Evolutionary conservation across 495 filamentous ascomycete genomes (phyloP).

Genomic region (Chaetomium cochliodes): DNA sequence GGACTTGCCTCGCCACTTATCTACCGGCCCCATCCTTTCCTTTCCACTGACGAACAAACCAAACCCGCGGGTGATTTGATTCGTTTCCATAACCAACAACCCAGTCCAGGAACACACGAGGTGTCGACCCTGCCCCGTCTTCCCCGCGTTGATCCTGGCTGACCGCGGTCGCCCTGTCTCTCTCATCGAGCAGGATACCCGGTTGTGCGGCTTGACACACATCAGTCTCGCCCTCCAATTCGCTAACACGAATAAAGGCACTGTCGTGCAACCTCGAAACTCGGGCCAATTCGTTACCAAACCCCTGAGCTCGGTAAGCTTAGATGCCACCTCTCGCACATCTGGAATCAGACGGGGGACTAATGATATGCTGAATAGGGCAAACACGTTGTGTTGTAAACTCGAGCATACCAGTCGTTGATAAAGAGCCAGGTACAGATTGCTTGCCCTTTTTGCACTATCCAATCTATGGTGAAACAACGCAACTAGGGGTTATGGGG

Average conservation of each 20-base stretch:
- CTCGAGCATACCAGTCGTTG: background rate
- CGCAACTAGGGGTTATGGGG: too few relatives aligned
- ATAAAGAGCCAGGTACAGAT: background rate
- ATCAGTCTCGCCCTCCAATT: slow-evolving; percentile 1
- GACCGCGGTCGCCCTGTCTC: slow-evolving; percentile 1
- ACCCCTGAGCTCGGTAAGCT: slow-evolving; percentile 16
- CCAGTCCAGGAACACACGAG: background rate
- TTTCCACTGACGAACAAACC: background rate
- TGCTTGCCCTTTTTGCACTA: background rate
- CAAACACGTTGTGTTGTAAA: background rate
- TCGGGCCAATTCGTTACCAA: slow-evolving; percentile 22
- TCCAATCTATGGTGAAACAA: background rate
- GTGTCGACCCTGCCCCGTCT: background rate
- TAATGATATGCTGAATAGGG: background rate
- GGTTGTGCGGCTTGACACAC: slow-evolving; percentile 29
- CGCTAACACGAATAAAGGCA: background rate
- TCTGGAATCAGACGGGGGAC: background rate
- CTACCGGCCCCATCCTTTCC: background rate
- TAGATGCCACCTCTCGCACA: background rate
- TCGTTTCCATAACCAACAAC: background rate
- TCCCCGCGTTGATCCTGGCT: slow-evolving; percentile 17
- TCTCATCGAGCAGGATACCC: slow-evolving; percentile 14
- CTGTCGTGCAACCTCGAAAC: slow-evolving; percentile 20
- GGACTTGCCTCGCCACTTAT: background rate
- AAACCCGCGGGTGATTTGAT: background rate